phyloP scores from a whole-genome alignment of 495 filamentous ascomycete genomes.

The Cudoniella acicularis region DNA sequence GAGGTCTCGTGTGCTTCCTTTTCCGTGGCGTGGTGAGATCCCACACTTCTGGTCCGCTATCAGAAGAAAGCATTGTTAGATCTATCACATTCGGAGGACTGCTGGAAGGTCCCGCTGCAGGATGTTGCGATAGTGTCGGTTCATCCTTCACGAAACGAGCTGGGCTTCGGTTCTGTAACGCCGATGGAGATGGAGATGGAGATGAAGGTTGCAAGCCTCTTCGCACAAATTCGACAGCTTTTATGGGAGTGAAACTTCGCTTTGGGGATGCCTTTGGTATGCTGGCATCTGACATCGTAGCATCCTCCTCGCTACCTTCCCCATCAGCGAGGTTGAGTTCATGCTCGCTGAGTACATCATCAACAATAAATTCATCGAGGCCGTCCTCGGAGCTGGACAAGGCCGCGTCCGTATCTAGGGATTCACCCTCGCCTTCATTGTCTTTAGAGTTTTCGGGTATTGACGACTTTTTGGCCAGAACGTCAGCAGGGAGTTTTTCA shows the following conservation, averaged over 20 bases:
- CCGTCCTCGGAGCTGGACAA: constrained; percentile 20
- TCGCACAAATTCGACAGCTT: too few relatives aligned
- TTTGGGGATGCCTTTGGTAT: background rate
- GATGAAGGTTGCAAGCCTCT: too few relatives aligned
- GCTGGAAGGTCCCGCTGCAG: too few relatives aligned
- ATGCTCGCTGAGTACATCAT: constrained; percentile 38
- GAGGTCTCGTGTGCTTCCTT: background rate
- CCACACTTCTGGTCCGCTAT: background rate
- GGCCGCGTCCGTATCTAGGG: constrained; percentile 28
- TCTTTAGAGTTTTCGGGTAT: constrained; percentile 7
- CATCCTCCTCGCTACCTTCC: constrained; percentile 20
- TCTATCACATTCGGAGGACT: too few relatives aligned
- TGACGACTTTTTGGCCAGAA: background rate
- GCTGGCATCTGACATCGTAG: constrained; percentile 13
- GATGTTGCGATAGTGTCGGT: too few relatives aligned
- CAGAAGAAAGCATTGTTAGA: background rate
- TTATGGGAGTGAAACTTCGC: too few relatives aligned
- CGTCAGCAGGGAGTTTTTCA: constrained; percentile 31
- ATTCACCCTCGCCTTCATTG: constrained; percentile 18
- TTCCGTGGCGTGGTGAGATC: constrained; percentile 17
- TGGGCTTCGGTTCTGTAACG: too few relatives aligned
- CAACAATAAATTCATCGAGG: constrained; percentile 32
- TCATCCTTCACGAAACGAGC: too few relatives aligned
- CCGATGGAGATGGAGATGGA: too few relatives aligned
- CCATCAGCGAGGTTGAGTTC: constrained; percentile 20